Percentiles rank a stretch among this genome's conserved stretches.
phyloP scores from a whole-genome alignment of 192 early-diverging fungal genomes.

The Fimicolochytrium jonesii region DNA sequence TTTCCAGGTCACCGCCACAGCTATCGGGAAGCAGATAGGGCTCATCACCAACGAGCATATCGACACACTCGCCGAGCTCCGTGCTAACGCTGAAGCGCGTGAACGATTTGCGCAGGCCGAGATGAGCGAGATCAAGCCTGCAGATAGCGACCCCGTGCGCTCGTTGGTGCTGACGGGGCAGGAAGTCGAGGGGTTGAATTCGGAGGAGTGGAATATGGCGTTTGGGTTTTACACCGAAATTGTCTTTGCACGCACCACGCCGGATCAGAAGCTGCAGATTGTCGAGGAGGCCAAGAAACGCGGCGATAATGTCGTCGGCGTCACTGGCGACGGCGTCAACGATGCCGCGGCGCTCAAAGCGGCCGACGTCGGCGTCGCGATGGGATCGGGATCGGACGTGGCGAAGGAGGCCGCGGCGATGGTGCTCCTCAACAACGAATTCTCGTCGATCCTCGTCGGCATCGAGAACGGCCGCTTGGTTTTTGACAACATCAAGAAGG shows the following conservation, averaged over 20 bases:
- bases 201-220: constrained; percentile 63
- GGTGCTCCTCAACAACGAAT: constrained; percentile 54
- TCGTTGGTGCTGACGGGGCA: neutral
- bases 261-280: constrained; percentile 82
- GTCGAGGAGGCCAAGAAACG: constrained; percentile 49
- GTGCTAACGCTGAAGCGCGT: neutral
- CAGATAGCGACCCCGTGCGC: neutral
- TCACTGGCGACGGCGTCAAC: constrained; percentile 93
- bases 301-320: constrained; percentile 70
- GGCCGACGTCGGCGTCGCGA: constrained; percentile 86
- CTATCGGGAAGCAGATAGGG: constrained; percentile 72
- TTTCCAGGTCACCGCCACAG: constrained; percentile 68
- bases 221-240: constrained; percentile 64
- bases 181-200: neutral
- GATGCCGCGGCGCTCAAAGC: constrained; percentile 88
- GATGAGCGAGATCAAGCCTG: neutral
- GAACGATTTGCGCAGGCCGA: neutral
- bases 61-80: constrained; percentile 35
- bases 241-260: constrained; percentile 86
- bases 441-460: constrained; percentile 63
- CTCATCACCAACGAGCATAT: constrained; percentile 52
- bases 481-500: constrained; percentile 87
- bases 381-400: constrained; percentile 75
- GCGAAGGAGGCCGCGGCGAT: constrained; percentile 47
- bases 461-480: constrained; percentile 78